Conservation (phyloP, 1,139 yeast genomes). For the Zygotorulaspora mrakii region DNA sequence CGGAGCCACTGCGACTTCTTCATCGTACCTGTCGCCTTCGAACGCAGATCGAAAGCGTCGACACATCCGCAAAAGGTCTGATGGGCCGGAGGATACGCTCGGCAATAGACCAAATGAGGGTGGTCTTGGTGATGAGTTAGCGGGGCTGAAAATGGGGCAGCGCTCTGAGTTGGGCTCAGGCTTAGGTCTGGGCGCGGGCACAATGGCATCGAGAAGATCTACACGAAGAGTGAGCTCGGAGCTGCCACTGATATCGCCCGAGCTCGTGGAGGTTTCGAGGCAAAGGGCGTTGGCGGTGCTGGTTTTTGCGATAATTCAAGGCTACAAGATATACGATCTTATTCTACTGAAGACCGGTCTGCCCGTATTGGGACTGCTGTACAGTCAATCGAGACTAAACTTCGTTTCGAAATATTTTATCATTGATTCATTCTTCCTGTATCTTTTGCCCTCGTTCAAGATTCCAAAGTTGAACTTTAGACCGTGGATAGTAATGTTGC, state of each 20-base stretch:
- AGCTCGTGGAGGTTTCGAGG: slow-evolving; percentile 69
- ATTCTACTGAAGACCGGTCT: slow-evolving; percentile 38
- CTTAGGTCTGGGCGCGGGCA: slow-evolving; percentile 1
- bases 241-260: slow-evolving; percentile 50
- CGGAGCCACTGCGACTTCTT: slow-evolving; percentile 18
- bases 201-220: slow-evolving; percentile 4
- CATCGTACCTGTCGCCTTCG: slow-evolving; percentile 7
- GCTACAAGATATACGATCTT: slow-evolving; percentile 77
- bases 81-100: not conserved
- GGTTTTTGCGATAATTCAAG: slow-evolving; percentile 68
- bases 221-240: slow-evolving; percentile 1
- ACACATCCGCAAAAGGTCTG: not conserved
- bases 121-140: not conserved
- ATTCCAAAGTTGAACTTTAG: slow-evolving; percentile 67
- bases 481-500: slow-evolving; percentile 38
- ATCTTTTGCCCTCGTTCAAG: slow-evolving; percentile 66
- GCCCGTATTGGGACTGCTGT: slow-evolving; percentile 32
- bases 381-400: slow-evolving; percentile 50
- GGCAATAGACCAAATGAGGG: not conserved
- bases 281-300: slow-evolving; percentile 68
- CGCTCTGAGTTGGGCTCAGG: slow-evolving; percentile 2
- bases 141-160: slow-evolving; percentile 6
- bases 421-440: slow-evolving; percentile 67
- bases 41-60: not conserved
- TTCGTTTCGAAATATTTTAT: slow-evolving; percentile 68